phyloP scores from a whole-genome alignment of 2,329 filamentous ascomycete genomes.

The Cladosporium sp. region DNA sequence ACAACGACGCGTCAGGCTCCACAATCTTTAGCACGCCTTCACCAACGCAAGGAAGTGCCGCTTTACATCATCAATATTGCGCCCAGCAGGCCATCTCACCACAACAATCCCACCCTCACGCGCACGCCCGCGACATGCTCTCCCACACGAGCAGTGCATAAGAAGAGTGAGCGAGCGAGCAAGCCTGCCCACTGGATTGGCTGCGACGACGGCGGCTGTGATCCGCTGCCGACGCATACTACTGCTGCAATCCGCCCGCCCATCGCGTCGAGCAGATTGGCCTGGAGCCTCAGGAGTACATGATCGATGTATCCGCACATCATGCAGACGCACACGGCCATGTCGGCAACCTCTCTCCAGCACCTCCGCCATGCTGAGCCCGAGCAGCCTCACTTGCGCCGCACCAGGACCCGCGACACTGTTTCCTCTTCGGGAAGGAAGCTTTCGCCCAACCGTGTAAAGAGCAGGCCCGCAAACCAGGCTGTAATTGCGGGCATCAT shows the following conservation, averaged over 20 bases:
- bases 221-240: constrained; percentile 3
- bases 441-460: constrained; percentile 36
- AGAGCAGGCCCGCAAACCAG: constrained; percentile 55
- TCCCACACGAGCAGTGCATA: constrained; percentile 1
- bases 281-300: background rate
- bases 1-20: background rate
- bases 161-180: constrained; percentile 2
- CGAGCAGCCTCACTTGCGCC: constrained; percentile 8
- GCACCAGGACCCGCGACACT: constrained; percentile 4
- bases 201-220: background rate
- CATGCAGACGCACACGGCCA: background rate
- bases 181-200: constrained; percentile 3
- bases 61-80: background rate
- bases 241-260: background rate
- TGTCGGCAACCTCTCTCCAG: constrained; percentile 5
- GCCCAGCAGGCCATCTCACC: background rate
- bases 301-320: background rate
- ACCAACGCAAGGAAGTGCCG: background rate
- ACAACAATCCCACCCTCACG: background rate
- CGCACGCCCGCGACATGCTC: constrained; percentile 3
- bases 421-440: constrained; percentile 1
- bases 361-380: background rate
- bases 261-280: background rate
- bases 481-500: constrained; percentile 69
- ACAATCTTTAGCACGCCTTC: background rate